Evolutionary conservation across 140 eudicot species (phyloP).

Genomic region (Senecio squalidus): DNA sequence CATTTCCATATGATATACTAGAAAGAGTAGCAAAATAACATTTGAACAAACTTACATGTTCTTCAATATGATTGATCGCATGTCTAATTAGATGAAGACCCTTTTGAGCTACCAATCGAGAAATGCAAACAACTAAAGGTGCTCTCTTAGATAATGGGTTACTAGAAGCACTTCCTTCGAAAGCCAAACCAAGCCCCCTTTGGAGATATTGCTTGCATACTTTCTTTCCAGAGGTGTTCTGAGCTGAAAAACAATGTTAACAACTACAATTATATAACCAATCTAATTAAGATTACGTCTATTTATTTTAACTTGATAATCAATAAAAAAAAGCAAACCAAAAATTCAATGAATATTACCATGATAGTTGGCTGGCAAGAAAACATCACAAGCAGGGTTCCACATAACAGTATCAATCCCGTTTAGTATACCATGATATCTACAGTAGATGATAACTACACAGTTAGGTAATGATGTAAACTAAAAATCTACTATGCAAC

Average conservation of each 20-base stretch:
- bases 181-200: slow-evolving; percentile 65
- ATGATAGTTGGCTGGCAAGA: slow-evolving; percentile 70
- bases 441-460: slow-evolving; percentile 19
- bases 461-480: slow-evolving; percentile 4
- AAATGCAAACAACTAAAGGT: slow-evolving; percentile 83
- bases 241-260: slow-evolving; percentile 37
- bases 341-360: slow-evolving; percentile 33
- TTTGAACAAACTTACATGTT: slow-evolving; percentile 43
- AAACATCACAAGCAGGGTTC: slow-evolving; percentile 70
- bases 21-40: slow-evolving; percentile 10
- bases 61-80: slow-evolving; percentile 61
- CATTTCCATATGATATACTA: neutral
- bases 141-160: slow-evolving; percentile 21
- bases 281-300: neutral
- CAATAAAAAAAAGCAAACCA: neutral
- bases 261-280: neutral
- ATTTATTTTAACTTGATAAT: neutral
- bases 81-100: slow-evolving; percentile 84
- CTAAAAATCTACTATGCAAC: neutral
- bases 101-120: slow-evolving; percentile 85
- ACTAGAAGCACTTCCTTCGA: slow-evolving; percentile 18
- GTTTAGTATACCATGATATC: slow-evolving; percentile 73
- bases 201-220: slow-evolving; percentile 73
- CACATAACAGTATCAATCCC: slow-evolving; percentile 86
- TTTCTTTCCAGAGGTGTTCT: slow-evolving; percentile 45